phyloP scores from a whole-genome alignment of 306 rosid genomes.

The Hippophae gyantsensis region DNA sequence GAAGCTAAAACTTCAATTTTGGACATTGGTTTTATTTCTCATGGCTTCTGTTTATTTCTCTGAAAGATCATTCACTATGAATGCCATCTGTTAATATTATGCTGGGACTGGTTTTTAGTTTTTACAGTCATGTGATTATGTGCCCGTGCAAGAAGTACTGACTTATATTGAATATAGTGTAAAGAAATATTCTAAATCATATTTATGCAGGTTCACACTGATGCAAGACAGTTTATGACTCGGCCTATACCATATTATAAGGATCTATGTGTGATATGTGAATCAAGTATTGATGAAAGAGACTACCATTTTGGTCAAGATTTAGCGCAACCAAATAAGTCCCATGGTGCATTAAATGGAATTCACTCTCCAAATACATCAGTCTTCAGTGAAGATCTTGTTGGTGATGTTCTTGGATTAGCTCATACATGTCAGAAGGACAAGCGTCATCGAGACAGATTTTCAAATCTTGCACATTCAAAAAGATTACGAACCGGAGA shows the following conservation, averaged over 20 bases:
- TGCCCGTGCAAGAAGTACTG: not conserved
- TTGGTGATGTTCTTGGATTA: slow-evolving; percentile 22
- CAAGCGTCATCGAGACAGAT: slow-evolving; percentile 36
- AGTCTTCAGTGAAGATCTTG: slow-evolving; percentile 31
- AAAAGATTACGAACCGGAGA: slow-evolving; percentile 36
- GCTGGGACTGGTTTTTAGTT: too few relatives aligned
- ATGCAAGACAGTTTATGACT: slow-evolving; percentile 72
- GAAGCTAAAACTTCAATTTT: too few relatives aligned
- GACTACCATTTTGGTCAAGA: slow-evolving; percentile 31
- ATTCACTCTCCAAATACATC: slow-evolving; percentile 36
- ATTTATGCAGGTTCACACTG: slow-evolving; percentile 51
- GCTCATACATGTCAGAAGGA: slow-evolving; percentile 26
- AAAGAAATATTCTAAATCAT: slow-evolving; percentile 11
- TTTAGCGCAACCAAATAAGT: slow-evolving; percentile 30
- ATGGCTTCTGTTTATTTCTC: too few relatives aligned
- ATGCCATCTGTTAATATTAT: too few relatives aligned
- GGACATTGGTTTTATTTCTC: too few relatives aligned
- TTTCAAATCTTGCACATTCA: slow-evolving; percentile 20
- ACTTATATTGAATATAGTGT: not conserved
- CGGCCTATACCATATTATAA: slow-evolving; percentile 60
- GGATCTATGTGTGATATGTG: slow-evolving; percentile 57
- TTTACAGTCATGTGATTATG: not conserved
- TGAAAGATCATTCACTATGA: too few relatives aligned
- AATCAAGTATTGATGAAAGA: slow-evolving; percentile 37
- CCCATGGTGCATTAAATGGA: slow-evolving; percentile 14